Conservation (phyloP, 129 eudicot species). For the Flaveria trinervia region DNA sequence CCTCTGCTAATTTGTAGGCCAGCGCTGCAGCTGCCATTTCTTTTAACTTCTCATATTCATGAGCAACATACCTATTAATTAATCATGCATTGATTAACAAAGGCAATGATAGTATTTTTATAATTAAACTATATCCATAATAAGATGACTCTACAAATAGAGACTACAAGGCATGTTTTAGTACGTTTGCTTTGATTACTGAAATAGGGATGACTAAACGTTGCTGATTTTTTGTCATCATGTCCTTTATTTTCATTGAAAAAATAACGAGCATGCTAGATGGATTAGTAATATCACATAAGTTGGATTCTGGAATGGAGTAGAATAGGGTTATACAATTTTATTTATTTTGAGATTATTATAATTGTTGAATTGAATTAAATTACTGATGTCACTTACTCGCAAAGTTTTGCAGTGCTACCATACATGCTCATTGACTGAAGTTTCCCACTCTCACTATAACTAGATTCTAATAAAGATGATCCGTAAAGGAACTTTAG, state of each 20-base stretch:
- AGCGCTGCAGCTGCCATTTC: slow-evolving; percentile 97
- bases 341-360: not conserved
- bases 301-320: not conserved
- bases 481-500: slow-evolving; percentile 94
- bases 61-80: slow-evolving; percentile 81
- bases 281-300: not conserved
- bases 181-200: not conserved
- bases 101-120: not conserved
- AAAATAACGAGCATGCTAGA: not conserved
- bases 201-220: not conserved
- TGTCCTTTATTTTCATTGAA: not conserved
- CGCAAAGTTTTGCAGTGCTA: slow-evolving; percentile 93
- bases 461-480: slow-evolving; percentile 65
- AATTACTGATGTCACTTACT: slow-evolving; percentile 51
- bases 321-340: not conserved
- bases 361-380: not conserved
- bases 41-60: slow-evolving; percentile 79
- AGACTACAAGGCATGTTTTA: not conserved
- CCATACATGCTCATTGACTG: slow-evolving; percentile 75
- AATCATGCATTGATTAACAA: slow-evolving; percentile 4
- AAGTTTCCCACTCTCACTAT: slow-evolving; percentile 61
- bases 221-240: not conserved
- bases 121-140: not conserved
- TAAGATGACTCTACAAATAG: not conserved
- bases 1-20: slow-evolving; percentile 93